Base-by-base conservation (phyloP, 805 yeast species). In the Wickerhamomyces chaumierensis region DNA sequence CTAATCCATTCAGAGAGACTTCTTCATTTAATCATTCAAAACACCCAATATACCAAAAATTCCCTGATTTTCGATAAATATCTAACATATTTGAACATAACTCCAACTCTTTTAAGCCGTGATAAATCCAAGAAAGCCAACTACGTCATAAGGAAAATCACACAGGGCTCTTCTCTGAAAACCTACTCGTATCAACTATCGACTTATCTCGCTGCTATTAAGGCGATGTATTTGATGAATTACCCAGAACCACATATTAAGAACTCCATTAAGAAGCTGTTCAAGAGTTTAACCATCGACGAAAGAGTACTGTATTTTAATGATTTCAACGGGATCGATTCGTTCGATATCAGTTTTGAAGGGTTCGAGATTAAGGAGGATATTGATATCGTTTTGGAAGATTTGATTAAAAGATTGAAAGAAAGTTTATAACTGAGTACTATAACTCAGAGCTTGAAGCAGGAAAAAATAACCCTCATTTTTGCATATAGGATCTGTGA, bases 1-100 rank as follows among this genome's bases (percentile, higher is more conserved):
- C 18, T 17, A 5, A 16, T 39, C 17, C 31, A 25, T n/a, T 18
- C 31, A 2, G 45, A 40, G 21, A 14, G 9, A 0, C 23, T 36
- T 2, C 17, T 42, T 19, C n/a, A 16, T 13, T 14, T 25, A n/a
- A 37, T 39, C 6, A 19, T 43, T 8, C 18, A 15, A 4, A 21
- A 36, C 19, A 38, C 48, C 2, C 21, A 45, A 13, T n/a, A 4
- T 3, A 19, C 42, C 5, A 27, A 36, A 18, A 44, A 47, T 32
- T 20, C n/a, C 3, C 17, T 17, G 12, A 29, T 47, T n/a, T 41
- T 41, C 27, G 23, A 34, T 18, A 13, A 19, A 11, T 36, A 31
- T 8, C 16, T 42, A 11, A 4, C 20, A 7, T 18, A 34, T 13
- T 20, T 47, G 18, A 33, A 46, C 34, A 36, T 47, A 2, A 8